Conservation (phyloP, 768 basidiomycete species). For the Pisolithus orientalis region DNA sequence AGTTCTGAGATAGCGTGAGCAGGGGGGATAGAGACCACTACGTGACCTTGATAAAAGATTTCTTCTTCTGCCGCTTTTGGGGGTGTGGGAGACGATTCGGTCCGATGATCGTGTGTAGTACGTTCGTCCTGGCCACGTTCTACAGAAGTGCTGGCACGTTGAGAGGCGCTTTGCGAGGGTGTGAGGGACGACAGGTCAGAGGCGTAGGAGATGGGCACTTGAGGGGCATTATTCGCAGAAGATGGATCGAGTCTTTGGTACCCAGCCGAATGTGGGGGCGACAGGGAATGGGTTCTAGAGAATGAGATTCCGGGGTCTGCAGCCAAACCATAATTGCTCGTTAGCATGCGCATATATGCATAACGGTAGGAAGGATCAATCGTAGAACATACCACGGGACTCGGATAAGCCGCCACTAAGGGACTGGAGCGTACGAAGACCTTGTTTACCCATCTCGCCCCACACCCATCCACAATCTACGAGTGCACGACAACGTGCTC, state of each 20-base stretch:
- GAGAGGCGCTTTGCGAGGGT: constrained; percentile 75
- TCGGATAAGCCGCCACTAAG: neutral
- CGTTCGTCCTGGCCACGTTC: constrained; percentile 12
- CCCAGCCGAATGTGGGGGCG: neutral
- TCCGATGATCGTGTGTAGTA: constrained; percentile 4
- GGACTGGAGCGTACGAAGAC: constrained; percentile 29
- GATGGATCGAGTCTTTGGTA: constrained; percentile 4
- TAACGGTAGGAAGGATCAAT: neutral
- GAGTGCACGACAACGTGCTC: constrained; percentile 56
- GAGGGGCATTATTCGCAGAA: constrained; percentile 6
- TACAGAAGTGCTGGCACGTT: constrained; percentile 26
- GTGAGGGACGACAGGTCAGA: constrained; percentile 62
- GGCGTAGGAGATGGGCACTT: constrained; percentile 23
- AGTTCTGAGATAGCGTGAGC: constrained; percentile 24
- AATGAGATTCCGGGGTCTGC: neutral
- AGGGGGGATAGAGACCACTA: constrained; percentile 18
- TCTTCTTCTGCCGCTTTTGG: neutral
- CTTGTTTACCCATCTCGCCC: constrained; percentile 62
- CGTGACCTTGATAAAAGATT: neutral
- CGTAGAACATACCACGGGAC: constrained; percentile 1
- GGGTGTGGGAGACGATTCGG: neutral
- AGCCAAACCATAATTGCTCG: neutral
- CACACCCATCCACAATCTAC: constrained; percentile 65
- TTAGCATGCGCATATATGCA: neutral
- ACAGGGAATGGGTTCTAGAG: constrained; percentile 1